Evolutionary conservation across 306 rosid species (phyloP).

Genomic region (Glycyrrhiza uralensis): DNA sequence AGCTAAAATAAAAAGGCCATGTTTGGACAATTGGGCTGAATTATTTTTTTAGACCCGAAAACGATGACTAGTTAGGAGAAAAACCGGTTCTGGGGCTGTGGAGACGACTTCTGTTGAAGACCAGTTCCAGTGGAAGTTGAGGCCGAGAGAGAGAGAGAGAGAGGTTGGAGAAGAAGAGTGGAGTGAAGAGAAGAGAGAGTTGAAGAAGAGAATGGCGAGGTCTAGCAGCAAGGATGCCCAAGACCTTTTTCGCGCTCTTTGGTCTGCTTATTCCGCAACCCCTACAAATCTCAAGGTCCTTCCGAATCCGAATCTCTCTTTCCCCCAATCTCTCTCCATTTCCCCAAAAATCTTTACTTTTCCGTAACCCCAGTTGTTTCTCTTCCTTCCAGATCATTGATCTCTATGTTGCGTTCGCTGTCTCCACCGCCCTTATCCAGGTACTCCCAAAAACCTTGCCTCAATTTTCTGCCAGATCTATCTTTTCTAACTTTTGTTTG

Average conservation of each 20-base stretch:
- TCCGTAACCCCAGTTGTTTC: constrained; percentile 14
- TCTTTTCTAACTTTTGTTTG: neutral
- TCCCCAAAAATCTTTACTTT: neutral
- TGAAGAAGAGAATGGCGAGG: constrained; percentile 28
- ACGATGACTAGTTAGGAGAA: no score
- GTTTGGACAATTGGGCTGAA: no score
- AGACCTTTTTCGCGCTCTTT: constrained; percentile 59
- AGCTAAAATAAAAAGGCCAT: no score
- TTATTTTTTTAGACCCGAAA: no score
- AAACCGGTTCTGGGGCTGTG: no score
- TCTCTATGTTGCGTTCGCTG: constrained; percentile 69
- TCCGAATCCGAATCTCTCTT: constrained; percentile 50
- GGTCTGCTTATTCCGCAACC: constrained; percentile 80
- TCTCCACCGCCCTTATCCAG: constrained; percentile 82
- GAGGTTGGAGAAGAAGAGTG: neutral
- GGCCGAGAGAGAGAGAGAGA: neutral
- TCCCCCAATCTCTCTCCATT: neutral
- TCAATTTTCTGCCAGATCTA: constrained; percentile 9
- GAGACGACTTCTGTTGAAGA: neutral
- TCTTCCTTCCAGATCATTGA: constrained; percentile 69
- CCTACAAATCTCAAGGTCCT: constrained; percentile 71
- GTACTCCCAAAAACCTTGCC: constrained; percentile 23
- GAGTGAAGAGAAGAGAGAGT: neutral
- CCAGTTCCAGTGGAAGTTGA: neutral
- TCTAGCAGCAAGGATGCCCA: constrained; percentile 63